Evolutionary conservation across 805 yeast genomes (phyloP), one percentile per base, ranked within the genome.

Genomic region (Metschnikowia proteae): DNA sequence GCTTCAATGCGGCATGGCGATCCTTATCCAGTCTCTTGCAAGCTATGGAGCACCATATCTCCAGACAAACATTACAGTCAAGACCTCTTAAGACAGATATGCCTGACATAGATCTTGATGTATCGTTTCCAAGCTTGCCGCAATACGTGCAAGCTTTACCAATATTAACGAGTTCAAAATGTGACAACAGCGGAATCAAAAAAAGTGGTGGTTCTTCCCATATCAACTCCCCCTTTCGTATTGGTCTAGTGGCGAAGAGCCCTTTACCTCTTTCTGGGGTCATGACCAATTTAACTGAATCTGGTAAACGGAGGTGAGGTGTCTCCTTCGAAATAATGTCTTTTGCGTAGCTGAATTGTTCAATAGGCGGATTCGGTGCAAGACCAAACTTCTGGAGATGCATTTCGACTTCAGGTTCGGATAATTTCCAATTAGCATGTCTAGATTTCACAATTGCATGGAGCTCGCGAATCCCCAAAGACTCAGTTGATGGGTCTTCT

Each of bases 91-190:
- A 61, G 6, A 72, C 58, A 3, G 67, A 55, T 4, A 59, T 52
- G 3, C 70, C 65, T 49, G 64, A 56, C 28, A 57, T 55, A 6
- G 61, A 56, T 17, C 62, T 59, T 2, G 60, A 53, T 1, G 64
- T 45, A 8, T 64, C 57, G 34, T 64, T 67, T 34, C 83, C 65
- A 1, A 82, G 66, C 40, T 76, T 74, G 0, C 90, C 88, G 70
- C 96, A 88, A 59, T 78, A 75, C 1, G 88, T 71, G 63, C 96
- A 88, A 3, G 88, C 86, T 56, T 79, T 79, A 0, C 90, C 87
- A 22, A 64, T 60, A 39, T 76, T 71, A 56, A 86, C 79, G 49
- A 86, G 66, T 34, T 78, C 74, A 40, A 82, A 66, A 56, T 83
- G 81, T 11, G 85, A 88, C 52, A 87, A 70, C 3, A 86, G 88